Evolutionary conservation across 192 early-diverging fungal genomes (phyloP).

Genomic region (Entomortierella chlamydospora): DNA sequence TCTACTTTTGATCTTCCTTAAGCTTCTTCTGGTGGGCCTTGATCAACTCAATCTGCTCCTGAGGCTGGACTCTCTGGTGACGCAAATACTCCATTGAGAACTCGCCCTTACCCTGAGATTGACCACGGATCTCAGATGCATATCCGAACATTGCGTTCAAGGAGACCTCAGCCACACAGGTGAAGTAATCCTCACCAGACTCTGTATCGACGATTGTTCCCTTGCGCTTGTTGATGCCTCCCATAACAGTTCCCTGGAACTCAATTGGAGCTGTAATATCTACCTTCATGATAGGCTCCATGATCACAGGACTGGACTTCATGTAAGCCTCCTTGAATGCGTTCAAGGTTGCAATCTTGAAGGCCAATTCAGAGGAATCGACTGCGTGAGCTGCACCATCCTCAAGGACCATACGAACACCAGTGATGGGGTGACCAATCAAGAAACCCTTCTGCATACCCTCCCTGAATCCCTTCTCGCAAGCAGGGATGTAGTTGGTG

Average conservation of each 20-base stretch:
- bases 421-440: constrained; percentile 91
- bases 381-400: constrained; percentile 94
- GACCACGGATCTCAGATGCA: constrained; percentile 92
- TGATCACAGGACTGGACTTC: constrained; percentile 82
- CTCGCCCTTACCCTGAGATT: constrained; percentile 93
- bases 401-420: constrained; percentile 87
- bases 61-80: constrained; percentile 80
- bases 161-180: constrained; percentile 87
- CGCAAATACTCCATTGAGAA: constrained; percentile 97
- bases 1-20: constrained; percentile 53
- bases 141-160: constrained; percentile 99
- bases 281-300: constrained; percentile 98
- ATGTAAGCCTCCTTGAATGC: constrained; percentile 94
- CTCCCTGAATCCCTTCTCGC: constrained; percentile 96
- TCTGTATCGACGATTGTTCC: constrained; percentile 95
- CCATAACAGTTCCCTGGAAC: constrained; percentile 93
- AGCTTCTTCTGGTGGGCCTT: constrained; percentile 86
- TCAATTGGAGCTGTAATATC: constrained; percentile 89
- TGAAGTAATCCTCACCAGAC: constrained; percentile 92
- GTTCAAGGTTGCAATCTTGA: constrained; percentile 86
- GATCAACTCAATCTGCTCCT: constrained; percentile 89
- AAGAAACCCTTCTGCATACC: constrained; percentile 89
- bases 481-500: constrained; percentile 90
- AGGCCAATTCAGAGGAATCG: constrained; percentile 97
- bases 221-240: constrained; percentile 96